Conservation (phyloP, 805 yeast species). For the Candida silvicultrix region DNA sequence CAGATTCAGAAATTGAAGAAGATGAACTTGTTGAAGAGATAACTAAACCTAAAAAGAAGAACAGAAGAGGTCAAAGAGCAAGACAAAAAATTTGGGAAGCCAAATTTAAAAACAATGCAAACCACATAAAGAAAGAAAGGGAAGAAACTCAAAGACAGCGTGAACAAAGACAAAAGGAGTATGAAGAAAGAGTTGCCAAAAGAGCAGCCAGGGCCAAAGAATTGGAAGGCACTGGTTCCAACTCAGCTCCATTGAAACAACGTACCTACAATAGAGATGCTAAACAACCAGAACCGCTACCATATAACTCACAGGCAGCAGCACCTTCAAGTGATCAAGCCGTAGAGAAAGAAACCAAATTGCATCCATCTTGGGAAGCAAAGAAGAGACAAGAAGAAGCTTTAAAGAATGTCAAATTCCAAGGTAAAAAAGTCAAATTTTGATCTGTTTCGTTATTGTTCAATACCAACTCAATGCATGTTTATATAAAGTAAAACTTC, state of each 20-base stretch:
- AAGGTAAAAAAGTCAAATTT: slow-evolving; percentile 82
- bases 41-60: slow-evolving; percentile 57
- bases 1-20: slow-evolving; percentile 51
- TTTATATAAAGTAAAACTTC: not conserved
- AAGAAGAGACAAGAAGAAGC: slow-evolving; percentile 68
- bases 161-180: slow-evolving; percentile 55
- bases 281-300: slow-evolving; percentile 7
- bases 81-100: slow-evolving; percentile 95
- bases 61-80: slow-evolving; percentile 95
- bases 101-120: slow-evolving; percentile 81
- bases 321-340: slow-evolving; percentile 4
- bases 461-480: not conserved
- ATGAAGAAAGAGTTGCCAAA: slow-evolving; percentile 65
- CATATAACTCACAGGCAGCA: not conserved
- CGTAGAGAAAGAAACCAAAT: slow-evolving; percentile 11
- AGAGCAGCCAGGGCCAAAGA: slow-evolving; percentile 47
- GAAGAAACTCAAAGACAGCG: slow-evolving; percentile 48
- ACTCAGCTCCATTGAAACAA: slow-evolving; percentile 29
- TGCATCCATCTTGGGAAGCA: slow-evolving; percentile 99
- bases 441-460: slow-evolving; percentile 29
- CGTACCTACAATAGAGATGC: not conserved
- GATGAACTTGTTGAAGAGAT: slow-evolving; percentile 44
- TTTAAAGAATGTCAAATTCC: slow-evolving; percentile 56
- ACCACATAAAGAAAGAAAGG: slow-evolving; percentile 68
- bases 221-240: slow-evolving; percentile 26